Evolutionary conservation across 2,329 filamentous ascomycete species (phyloP).

Genomic region (Paraconiothyrium brasiliense): DNA sequence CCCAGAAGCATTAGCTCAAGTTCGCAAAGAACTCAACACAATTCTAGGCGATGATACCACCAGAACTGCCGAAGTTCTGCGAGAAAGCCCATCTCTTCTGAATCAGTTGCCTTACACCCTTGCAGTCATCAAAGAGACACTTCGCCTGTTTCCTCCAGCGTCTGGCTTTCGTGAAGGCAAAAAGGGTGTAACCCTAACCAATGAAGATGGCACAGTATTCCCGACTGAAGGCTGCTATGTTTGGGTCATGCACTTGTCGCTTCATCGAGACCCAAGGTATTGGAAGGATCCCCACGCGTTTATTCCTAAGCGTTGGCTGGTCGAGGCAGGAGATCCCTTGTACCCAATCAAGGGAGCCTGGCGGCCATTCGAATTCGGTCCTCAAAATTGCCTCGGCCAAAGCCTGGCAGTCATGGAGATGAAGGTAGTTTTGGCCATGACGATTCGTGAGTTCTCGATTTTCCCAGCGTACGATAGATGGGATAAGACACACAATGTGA

Average conservation of each 20-base stretch:
- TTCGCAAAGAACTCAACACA: conserved; percentile 41
- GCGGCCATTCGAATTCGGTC: conserved; percentile 53
- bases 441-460: neutral
- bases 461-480: conserved; percentile 9
- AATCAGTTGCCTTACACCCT: conserved; percentile 42
- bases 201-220: conserved; percentile 30
- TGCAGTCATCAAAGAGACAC: conserved; percentile 49
- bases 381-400: conserved; percentile 36
- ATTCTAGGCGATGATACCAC: conserved; percentile 38
- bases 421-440: conserved; percentile 13
- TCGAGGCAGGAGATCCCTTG: conserved; percentile 20
- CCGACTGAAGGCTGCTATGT: conserved; percentile 31
- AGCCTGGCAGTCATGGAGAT: conserved; percentile 29
- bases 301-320: conserved; percentile 37
- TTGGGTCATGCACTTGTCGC: conserved; percentile 26
- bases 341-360: conserved; percentile 32
- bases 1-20: conserved; percentile 28
- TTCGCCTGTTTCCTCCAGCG: conserved; percentile 44
- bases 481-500: neutral
- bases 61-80: conserved; percentile 14
- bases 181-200: conserved; percentile 25
- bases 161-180: conserved; percentile 39
- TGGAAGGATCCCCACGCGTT: conserved; percentile 34
- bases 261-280: conserved; percentile 29
- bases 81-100: conserved; percentile 36